Evolutionary conservation across 2,329 filamentous ascomycete genomes (phyloP).

Genomic region (Epichloe amarillans): DNA sequence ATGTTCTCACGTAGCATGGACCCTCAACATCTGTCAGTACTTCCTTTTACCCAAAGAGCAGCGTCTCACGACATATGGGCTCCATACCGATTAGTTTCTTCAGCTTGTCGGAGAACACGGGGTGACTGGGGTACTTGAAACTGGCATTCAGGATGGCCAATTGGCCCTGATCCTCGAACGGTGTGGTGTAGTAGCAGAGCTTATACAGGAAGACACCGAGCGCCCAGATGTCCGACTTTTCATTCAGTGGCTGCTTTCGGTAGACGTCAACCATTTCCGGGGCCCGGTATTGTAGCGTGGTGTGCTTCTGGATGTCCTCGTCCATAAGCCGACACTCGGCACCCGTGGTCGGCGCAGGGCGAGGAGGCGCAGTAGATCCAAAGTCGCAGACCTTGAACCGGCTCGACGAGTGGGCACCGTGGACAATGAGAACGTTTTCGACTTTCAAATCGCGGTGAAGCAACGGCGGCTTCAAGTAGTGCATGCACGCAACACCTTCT

Average conservation of each 20-base stretch:
- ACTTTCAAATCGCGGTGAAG: slow-evolving; percentile 94
- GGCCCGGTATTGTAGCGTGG: slow-evolving; percentile 91
- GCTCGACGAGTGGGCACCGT: slow-evolving; percentile 46
- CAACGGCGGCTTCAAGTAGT: slow-evolving; percentile 88
- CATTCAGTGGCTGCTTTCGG: slow-evolving; percentile 87
- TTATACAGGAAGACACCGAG: slow-evolving; percentile 93
- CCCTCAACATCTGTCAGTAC: slow-evolving; percentile 31
- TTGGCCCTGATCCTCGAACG: slow-evolving; percentile 94
- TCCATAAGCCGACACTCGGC: slow-evolving; percentile 86
- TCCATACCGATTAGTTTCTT: slow-evolving; percentile 73
- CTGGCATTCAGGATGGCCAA: slow-evolving; percentile 93
- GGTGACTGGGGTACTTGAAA: slow-evolving; percentile 82
- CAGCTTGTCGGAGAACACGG: slow-evolving; percentile 75
- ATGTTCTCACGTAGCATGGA: slow-evolving; percentile 86
- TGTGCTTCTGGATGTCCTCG: slow-evolving; percentile 94
- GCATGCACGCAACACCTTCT: slow-evolving; percentile 96
- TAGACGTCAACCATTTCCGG: slow-evolving; percentile 99
- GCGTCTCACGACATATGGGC: background rate
- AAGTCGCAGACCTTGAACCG: slow-evolving; percentile 98
- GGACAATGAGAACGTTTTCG: slow-evolving; percentile 87
- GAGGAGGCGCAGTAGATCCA: slow-evolving; percentile 75
- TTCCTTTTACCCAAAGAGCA: too few relatives aligned
- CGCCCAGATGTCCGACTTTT: slow-evolving; percentile 98
- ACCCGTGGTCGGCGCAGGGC: slow-evolving; percentile 72
- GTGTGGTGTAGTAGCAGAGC: slow-evolving; percentile 97